Evolutionary conservation across 2,329 filamentous ascomycete genomes (phyloP), one percentile per base, ranked within the genome.

Genomic region (Sphaceloma murrayae): DNA sequence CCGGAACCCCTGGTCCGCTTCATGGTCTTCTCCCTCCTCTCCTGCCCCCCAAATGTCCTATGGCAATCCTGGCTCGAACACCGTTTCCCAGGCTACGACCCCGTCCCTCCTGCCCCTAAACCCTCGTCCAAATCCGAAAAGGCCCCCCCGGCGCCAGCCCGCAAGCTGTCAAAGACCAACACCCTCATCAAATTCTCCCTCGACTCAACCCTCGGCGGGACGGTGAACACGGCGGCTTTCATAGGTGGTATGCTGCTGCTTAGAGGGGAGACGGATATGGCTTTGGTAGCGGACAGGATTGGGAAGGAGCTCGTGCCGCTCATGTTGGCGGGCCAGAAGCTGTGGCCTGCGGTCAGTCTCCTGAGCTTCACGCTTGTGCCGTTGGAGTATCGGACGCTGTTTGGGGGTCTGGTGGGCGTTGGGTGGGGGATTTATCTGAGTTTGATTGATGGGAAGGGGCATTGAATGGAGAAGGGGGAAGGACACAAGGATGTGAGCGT

Each of bases 61-160:
- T 94, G 86, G 87, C 87, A 94, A 69, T 73, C 77, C 30, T 84
- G 74, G 57, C 72, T 94, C 43, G 87, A 94, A 63, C 67, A 73
- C 4, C 64, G 69, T 3, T 93, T 86, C 57, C 87, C 87, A 0
- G 80, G 81, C 1, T 73, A 75, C 53, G 14, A 18, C 11, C 5
- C 21, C 11, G 4, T 22, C 14, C 70, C 72, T 42, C 48, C 49
- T 54, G 10, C 46, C 55, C 14, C 46, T 49, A 7, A 43, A 47
- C 9, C 48, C 17, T 43, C 42, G 5, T 38, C 43, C 7, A 13
- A 45, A 10, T 34, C 39, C 21, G 32, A 45, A 43, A 10, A 42
- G n/a, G n/a, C n/a, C 34, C 47, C 32, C 14, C 34, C 34, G 11
- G 39, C 46, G 6, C 4, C 31, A 4, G 36, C 42, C 10, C n/a